Conservation (phyloP, 768 basidiomycete species). For the Suillus lakei region DNA sequence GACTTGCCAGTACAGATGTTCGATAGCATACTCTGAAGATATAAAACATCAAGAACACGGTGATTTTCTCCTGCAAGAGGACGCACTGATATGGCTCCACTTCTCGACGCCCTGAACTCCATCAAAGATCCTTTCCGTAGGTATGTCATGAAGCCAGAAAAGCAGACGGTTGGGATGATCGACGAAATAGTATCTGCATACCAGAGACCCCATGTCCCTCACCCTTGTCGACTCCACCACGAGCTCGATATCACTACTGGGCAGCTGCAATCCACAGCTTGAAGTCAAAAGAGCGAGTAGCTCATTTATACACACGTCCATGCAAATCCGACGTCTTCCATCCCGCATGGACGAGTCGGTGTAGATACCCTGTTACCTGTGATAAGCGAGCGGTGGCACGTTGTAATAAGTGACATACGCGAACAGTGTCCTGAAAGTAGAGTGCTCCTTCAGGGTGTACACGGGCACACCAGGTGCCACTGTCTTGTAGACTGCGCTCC, state of each 20-base stretch:
- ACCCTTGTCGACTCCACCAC: background rate
- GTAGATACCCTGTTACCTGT: slow-evolving; percentile 40
- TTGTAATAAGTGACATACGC: slow-evolving; percentile 33
- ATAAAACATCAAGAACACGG: background rate
- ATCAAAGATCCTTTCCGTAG: slow-evolving; percentile 36
- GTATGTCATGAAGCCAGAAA: slow-evolving; percentile 52
- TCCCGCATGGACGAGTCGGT: slow-evolving; percentile 50
- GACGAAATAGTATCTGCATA: slow-evolving; percentile 47
- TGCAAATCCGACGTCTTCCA: background rate
- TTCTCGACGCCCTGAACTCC: slow-evolving; percentile 44
- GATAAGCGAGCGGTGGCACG: background rate
- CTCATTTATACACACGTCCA: background rate
- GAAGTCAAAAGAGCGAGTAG: background rate
- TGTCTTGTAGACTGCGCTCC: background rate
- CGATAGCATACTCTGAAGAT: slow-evolving; percentile 20
- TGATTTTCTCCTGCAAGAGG: background rate
- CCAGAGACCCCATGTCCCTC: too few relatives aligned
- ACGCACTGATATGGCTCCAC: slow-evolving; percentile 46
- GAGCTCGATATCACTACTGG: background rate
- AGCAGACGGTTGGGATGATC: slow-evolving; percentile 45
- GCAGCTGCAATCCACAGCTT: background rate
- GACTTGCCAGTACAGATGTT: too few relatives aligned
- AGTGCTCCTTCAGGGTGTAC: slow-evolving; percentile 60
- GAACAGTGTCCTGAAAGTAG: slow-evolving; percentile 50
- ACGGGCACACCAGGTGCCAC: slow-evolving; percentile 40